These are phyloP conservation scores for Ophiostoma angusticollis DNA, from an alignment of 2,329 filamentous ascomycete species.

Conservation along the genomic window DNA sequence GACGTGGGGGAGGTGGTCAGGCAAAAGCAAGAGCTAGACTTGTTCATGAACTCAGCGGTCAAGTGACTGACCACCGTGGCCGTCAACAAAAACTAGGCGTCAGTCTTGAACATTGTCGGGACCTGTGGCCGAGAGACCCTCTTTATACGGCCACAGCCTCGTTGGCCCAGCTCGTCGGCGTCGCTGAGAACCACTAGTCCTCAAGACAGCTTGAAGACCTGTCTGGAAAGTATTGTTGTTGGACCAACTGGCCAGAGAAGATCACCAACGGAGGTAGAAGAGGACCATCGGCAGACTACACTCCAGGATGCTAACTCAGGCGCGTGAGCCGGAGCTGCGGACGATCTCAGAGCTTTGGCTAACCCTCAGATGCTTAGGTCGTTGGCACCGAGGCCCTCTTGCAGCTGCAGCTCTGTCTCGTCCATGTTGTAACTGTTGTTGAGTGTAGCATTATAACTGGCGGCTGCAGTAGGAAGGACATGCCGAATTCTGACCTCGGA, in stretches of 20 bases:
- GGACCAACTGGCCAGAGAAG: neutral
- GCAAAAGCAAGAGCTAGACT: neutral
- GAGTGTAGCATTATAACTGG: neutral
- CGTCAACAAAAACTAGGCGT: neutral
- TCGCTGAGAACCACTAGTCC: neutral
- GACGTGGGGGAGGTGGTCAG: neutral
- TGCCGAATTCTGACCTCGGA: neutral
- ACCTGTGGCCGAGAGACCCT: neutral
- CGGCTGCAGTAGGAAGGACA: neutral
- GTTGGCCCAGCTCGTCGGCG: neutral
- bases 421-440: neutral
- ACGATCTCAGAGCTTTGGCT: neutral
- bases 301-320: neutral
- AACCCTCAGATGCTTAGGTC: neutral
- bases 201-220: too few species aligned
- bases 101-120: neutral
- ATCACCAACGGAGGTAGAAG: neutral
- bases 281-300: neutral
- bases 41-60: neutral
- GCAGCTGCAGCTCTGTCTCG: neutral
- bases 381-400: neutral
- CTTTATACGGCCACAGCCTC: neutral
- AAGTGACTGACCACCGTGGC: neutral
- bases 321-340: neutral
- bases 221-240: neutral